Base-by-base conservation (phyloP, 1,139 yeast species). In the Kodamaea ohmeri region DNA sequence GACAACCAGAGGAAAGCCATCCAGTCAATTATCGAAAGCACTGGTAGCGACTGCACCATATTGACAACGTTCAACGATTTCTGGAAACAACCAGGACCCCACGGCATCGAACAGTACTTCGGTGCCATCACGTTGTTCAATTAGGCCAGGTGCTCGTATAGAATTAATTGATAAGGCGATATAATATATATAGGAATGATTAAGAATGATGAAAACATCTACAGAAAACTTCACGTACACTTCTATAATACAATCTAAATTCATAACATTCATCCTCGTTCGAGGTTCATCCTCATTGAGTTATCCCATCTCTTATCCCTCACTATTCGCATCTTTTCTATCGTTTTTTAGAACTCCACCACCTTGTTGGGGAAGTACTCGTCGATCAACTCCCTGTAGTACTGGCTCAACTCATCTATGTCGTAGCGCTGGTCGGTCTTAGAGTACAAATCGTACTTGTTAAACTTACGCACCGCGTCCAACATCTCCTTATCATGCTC, bases 21-120 rank as follows among this genome's bases (percentile, higher is more conserved):
- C 39, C 61, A 70, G 42, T 63, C 78, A 20, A 55, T 57, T 37
- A 62, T 87, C 36, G 65, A 75, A 18, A 73, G 68, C 33, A 64
- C 82, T 36, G 78, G 78, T 33, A 68, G 76, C 34, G 78, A 80
- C 35, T 77, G 78, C 35, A 83, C 90, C 4, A 76, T 89, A 44
- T 71, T 89, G 52, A 79, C 95, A 14, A 79, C 89, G 12, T 87
- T 63, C 61, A 71, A 89, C 55, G 97, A 89, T 58, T 71, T 62
- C 62, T 89, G 97, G 97, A 89, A 89, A 60, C 53, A 59, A n/a
- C 90, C 96, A 20, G 97, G 97, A 41, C 73, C 76, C 3, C 81
- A 85, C 59, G 83, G 82, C 47, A 80, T 89, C 53, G 97, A 89
- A 63, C 96, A 87, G 64, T 78, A 78, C 41, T 89, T 89, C 52